Evolutionary conservation across 768 basidiomycete genomes (phyloP).

Genomic region (Mrakia blollopis): DNA sequence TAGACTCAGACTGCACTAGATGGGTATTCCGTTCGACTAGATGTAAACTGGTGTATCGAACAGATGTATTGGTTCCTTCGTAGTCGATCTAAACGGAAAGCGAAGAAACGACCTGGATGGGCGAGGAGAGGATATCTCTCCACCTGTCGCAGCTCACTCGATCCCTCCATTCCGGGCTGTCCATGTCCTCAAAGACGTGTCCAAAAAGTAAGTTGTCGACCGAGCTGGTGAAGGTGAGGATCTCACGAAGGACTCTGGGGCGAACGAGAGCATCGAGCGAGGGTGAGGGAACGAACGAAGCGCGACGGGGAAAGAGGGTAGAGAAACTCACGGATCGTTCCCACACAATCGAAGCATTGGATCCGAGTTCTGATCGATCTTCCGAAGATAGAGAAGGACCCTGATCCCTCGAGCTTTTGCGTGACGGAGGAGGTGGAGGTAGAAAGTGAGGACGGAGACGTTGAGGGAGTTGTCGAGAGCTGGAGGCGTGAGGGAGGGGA

Average conservation of each 20-base stretch:
- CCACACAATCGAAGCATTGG: neutral
- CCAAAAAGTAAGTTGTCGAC: neutral
- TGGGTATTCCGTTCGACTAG: neutral
- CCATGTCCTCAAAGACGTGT: constrained; percentile 11
- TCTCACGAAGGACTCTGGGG: neutral
- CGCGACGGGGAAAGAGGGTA: neutral
- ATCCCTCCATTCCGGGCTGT: neutral
- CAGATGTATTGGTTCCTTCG: neutral
- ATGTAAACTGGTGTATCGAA: neutral
- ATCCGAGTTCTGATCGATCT: neutral
- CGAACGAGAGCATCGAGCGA: neutral
- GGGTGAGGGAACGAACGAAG: neutral
- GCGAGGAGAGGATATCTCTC: neutral
- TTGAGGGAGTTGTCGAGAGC: neutral
- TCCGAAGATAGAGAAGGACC: neutral
- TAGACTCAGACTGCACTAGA: neutral
- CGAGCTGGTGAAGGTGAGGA: neutral
- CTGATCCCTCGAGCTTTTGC: neutral
- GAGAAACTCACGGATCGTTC: neutral
- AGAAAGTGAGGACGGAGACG: neutral
- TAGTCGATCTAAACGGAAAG: neutral
- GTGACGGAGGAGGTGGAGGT: constrained; percentile 1
- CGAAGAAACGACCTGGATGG: neutral
- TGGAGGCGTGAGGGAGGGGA: neutral
- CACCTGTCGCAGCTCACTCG: neutral